phyloP scores from a whole-genome alignment of 73 alveolate species.

The Paramecium sonneborni region DNA sequence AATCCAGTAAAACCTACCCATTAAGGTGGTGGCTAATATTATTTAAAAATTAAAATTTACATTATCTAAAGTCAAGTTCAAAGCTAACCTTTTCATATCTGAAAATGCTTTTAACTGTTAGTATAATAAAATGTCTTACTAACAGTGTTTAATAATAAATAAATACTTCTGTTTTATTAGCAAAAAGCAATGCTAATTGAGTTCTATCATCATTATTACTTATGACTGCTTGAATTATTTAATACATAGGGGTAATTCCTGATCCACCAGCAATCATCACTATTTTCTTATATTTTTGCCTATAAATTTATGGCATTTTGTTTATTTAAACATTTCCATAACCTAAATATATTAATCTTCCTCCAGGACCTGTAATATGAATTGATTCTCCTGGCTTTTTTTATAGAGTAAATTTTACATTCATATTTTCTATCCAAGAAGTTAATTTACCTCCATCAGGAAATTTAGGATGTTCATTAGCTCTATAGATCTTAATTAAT shows the following conservation, averaged over 20 bases:
- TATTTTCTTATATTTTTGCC: constrained; percentile 35
- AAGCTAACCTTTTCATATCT: background rate
- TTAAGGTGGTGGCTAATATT: constrained; percentile 63
- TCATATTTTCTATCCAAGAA: constrained; percentile 36
- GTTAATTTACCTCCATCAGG: constrained; percentile 53
- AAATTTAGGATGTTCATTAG: constrained; percentile 3
- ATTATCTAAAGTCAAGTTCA: background rate
- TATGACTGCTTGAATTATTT: constrained; percentile 72
- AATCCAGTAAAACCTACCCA: constrained; percentile 79
- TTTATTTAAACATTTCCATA: background rate
- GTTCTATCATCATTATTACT: constrained; percentile 67
- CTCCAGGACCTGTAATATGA: constrained; percentile 61
- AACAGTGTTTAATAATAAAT: background rate
- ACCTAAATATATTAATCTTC: constrained; percentile 48
- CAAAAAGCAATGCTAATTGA: constrained; percentile 69
- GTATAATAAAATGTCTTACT: constrained; percentile 72
- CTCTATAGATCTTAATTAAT: constrained; percentile 37
- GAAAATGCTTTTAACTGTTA: background rate
- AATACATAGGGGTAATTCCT: constrained; percentile 85
- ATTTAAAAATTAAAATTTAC: background rate
- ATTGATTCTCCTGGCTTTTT: constrained; percentile 29
- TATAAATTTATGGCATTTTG: background rate
- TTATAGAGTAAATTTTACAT: background rate
- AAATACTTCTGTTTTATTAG: constrained; percentile 73
- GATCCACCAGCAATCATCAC: constrained; percentile 90